phyloP scores from a whole-genome alignment of 306 rosid species.

The Lathyrus sativus region DNA sequence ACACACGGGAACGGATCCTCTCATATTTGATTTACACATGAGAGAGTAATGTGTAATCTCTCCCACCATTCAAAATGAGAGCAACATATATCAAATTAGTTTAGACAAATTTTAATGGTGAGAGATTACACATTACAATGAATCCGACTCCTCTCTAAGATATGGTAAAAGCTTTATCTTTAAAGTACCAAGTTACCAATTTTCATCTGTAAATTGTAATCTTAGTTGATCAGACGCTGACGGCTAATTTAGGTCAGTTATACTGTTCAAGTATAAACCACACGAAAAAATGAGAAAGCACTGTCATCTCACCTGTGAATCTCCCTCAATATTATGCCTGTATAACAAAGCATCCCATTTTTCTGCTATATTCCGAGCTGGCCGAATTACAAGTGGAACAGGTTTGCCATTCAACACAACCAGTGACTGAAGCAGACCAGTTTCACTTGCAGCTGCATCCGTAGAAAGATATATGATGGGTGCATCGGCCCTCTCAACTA shows the following conservation, averaged over 20 bases:
- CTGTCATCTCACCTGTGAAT: constrained; percentile 65
- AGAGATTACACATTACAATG: background rate
- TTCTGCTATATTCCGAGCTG: constrained; percentile 83
- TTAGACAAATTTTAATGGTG: no score
- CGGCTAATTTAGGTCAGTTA: background rate
- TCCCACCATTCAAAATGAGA: no score
- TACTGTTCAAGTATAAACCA: constrained; percentile 8
- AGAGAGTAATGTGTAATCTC: no score
- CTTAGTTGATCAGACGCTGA: background rate
- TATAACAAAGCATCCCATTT: constrained; percentile 97
- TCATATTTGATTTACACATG: no score
- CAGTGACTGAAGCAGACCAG: constrained; percentile 78
- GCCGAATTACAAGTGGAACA: constrained; percentile 84
- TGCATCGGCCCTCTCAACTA: constrained; percentile 66
- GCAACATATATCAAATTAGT: no score
- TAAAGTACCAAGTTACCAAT: background rate
- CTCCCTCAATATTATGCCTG: constrained; percentile 72
- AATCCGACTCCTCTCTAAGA: background rate
- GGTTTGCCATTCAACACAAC: constrained; percentile 67
- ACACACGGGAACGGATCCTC: background rate
- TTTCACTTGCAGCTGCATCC: constrained; percentile 94
- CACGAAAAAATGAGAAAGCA: constrained; percentile 18
- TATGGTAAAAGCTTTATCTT: background rate
- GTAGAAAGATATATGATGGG: constrained; percentile 88
- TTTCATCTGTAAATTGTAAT: constrained; percentile 12